These are phyloP conservation scores for Bipolaris gigantea DNA, from an alignment of 2,329 filamentous ascomycete genomes.

Conservation along the genomic window DNA sequence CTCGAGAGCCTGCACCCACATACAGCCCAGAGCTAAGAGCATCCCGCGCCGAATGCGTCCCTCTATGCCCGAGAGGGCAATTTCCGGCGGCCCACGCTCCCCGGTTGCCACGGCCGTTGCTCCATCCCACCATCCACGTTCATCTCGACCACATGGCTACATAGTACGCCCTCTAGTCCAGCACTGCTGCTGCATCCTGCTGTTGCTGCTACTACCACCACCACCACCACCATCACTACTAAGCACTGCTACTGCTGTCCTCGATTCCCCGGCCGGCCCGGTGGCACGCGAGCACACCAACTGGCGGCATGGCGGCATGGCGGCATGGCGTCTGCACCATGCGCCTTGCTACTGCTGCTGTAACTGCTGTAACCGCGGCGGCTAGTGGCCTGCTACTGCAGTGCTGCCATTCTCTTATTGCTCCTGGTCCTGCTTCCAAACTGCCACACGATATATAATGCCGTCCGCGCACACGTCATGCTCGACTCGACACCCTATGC, in stretches of 20 bases:
- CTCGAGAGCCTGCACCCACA: neutral
- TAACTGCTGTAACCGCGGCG: too few species aligned
- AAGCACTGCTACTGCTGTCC: neutral
- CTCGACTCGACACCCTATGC: neutral
- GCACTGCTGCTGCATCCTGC: too few species aligned
- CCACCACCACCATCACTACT: too few species aligned
- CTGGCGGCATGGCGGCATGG: neutral
- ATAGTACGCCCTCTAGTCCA: too few species aligned
- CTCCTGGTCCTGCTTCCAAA: neutral
- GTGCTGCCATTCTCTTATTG: neutral
- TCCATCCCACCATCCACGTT: conserved; percentile 10
- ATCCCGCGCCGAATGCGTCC: conserved; percentile 5
- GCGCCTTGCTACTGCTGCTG: neutral
- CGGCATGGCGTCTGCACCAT: neutral
- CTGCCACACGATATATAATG: neutral
- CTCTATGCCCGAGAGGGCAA: conserved; percentile 5
- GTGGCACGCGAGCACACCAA: neutral
- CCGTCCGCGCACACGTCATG: conserved; percentile 8
- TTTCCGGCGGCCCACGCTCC: conserved; percentile 26
- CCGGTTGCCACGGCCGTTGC: conserved; percentile 26
- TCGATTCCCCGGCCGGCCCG: conserved; percentile 9
- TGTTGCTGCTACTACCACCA: neutral
- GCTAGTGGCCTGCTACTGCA: neutral
- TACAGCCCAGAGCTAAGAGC: conserved; percentile 8
- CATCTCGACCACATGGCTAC: conserved; percentile 10